These are phyloP conservation scores for Chlamydomonas schloesseri DNA, from an alignment of 139 green algal species.

Conservation along the genomic window DNA sequence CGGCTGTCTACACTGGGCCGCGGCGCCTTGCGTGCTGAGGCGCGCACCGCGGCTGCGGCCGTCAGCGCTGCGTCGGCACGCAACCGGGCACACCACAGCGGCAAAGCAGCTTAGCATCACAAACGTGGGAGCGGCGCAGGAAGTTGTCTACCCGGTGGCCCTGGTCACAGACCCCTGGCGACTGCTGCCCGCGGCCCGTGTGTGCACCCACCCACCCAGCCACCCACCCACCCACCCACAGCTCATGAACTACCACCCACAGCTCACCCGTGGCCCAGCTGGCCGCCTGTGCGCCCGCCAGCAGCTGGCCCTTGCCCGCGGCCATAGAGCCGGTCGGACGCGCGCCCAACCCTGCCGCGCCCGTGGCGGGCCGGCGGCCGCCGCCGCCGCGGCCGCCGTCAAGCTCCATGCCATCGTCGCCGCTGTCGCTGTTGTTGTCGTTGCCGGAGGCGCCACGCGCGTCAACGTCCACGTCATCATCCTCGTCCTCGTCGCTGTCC, in stretches of 20 bases:
- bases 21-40: slow-evolving; percentile 1
- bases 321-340: not conserved
- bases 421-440: not conserved
- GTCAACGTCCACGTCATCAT: not conserved
- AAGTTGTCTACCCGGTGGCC: too few species aligned
- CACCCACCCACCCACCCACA: too few species aligned
- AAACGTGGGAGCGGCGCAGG: too few species aligned
- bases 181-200: too few species aligned
- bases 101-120: not conserved
- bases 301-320: not conserved
- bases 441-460: not conserved
- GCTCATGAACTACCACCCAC: too few species aligned
- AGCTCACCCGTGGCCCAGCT: not conserved
- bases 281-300: not conserved
- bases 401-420: not conserved
- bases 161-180: too few species aligned
- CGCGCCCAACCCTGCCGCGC: not conserved
- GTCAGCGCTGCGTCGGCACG: not conserved
- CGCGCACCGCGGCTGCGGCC: not conserved
- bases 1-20: slow-evolving; percentile 16
- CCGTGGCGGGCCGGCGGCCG: not conserved
- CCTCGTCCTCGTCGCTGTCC: not conserved
- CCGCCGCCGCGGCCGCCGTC: not conserved
- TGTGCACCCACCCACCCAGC: too few species aligned
- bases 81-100: not conserved